Evolutionary conservation across 495 filamentous ascomycete genomes (phyloP).

Genomic region (Tuber brumale): DNA sequence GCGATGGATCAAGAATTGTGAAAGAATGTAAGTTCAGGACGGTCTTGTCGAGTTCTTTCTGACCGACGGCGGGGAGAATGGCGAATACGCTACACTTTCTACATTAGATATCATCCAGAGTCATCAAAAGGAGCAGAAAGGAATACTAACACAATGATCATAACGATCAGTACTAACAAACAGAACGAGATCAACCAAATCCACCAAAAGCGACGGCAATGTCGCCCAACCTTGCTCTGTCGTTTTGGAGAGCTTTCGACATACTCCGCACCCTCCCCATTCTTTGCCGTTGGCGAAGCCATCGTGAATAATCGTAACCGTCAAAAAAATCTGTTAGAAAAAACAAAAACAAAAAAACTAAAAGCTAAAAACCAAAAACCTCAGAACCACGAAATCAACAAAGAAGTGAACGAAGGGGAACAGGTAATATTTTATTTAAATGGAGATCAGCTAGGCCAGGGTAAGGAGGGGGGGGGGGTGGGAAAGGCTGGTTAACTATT

Average conservation of each 20-base stretch:
- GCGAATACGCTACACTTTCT: conserved; percentile 29
- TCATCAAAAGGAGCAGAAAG: background rate
- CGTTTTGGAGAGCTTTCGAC: conserved; percentile 10
- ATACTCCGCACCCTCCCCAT: conserved; percentile 10
- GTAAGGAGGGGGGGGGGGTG: background rate
- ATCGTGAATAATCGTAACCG: conserved; percentile 8
- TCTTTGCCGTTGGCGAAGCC: conserved; percentile 12
- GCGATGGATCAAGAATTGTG: conserved; percentile 29
- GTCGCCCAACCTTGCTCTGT: conserved; percentile 17
- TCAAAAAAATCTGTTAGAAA: background rate
- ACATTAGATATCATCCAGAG: background rate
- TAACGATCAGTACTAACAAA: conserved; percentile 31
- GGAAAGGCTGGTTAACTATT: background rate
- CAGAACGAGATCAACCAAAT: conserved; percentile 25
- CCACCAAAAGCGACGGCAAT: conserved; percentile 34
- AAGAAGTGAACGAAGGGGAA: background rate
- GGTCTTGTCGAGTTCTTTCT: conserved; percentile 37
- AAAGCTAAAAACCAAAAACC: background rate
- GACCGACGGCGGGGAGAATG: conserved; percentile 35
- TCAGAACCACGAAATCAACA: background rate
- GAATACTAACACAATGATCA: conserved; percentile 31
- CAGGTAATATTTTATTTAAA: background rate
- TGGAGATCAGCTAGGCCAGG: background rate
- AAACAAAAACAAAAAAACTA: background rate
- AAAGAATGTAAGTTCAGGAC: conserved; percentile 30